Evolutionary conservation across 306 rosid genomes (phyloP).

Genomic region (Rosa chinensis): DNA sequence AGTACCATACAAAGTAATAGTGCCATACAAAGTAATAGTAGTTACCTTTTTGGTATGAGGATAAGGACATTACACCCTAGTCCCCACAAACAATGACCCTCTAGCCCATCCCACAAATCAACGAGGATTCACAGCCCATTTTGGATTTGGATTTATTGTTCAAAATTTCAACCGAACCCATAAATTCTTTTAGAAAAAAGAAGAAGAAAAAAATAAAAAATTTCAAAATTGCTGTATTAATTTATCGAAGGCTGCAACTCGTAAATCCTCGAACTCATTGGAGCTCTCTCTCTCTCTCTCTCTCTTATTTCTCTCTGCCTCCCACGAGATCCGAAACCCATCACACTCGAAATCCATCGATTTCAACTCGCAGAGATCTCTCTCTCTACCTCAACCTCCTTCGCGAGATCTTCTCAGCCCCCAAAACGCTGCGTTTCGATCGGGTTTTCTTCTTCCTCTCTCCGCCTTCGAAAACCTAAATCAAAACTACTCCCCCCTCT

Average conservation of each 20-base stretch:
- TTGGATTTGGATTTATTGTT: neutral
- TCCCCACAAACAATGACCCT: neutral
- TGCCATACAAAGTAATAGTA: neutral
- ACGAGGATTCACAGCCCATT: neutral
- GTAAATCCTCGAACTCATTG: constrained; percentile 25
- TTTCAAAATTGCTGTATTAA: neutral
- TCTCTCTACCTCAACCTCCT: constrained; percentile 14
- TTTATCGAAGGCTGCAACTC: constrained; percentile 15
- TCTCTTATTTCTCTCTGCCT: neutral
- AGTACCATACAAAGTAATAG: neutral
- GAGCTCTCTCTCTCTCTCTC: constrained; percentile 16
- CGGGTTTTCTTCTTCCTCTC: neutral
- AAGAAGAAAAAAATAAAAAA: neutral
- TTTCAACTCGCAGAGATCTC: constrained; percentile 41
- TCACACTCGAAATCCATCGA: constrained; percentile 20
- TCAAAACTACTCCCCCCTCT: constrained; percentile 10
- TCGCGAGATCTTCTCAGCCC: constrained; percentile 25
- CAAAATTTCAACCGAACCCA: neutral
- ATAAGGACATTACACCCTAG: constrained; percentile 4
- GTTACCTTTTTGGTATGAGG: neutral
- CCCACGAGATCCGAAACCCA: constrained; percentile 42
- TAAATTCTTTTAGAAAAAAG: neutral
- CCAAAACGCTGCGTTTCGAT: constrained; percentile 17
- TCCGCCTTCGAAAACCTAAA: neutral
- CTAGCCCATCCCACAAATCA: neutral